Evolutionary conservation across 306 rosid genomes (phyloP).

Genomic region (Malus domestica): ASM211411v1 NC_041792.1:28511407-28511906

Average conservation of each 20-base stretch:
- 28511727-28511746: no score
- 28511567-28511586: background rate
- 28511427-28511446: background rate
- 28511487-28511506: background rate
- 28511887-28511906: background rate
- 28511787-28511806: constrained; percentile 2
- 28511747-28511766: background rate
- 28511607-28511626: background rate
- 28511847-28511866: constrained; percentile 5
- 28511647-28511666: background rate
- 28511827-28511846: background rate
- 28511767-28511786: background rate
- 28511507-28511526: background rate
- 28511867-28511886: background rate
- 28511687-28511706: background rate
- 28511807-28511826: background rate
- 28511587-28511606: background rate
- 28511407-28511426: background rate
- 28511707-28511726: background rate
- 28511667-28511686: background rate
- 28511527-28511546: background rate
- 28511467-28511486: background rate
- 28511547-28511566: background rate
- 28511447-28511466: background rate
- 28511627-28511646: background rate